These are phyloP conservation scores for Pseudonectria buxi DNA, from an alignment of 2,329 filamentous ascomycete species.

Conservation along the genomic window DNA sequence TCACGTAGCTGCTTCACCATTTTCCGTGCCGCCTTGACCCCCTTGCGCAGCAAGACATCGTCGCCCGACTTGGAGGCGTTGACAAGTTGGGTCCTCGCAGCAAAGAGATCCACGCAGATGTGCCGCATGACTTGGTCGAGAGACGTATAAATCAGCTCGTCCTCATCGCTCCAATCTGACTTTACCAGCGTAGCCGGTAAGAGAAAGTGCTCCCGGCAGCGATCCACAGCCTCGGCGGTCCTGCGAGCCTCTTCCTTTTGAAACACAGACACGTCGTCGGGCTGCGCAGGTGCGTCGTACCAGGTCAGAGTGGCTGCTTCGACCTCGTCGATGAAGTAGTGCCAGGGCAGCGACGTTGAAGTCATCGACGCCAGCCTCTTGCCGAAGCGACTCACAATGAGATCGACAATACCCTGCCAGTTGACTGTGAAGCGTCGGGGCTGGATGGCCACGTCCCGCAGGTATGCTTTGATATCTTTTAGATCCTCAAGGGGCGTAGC, in stretches of 20 bases:
- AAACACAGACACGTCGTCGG: slow-evolving; percentile 12
- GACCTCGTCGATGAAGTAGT: slow-evolving; percentile 29
- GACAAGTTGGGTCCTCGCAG: slow-evolving; percentile 13
- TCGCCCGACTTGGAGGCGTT: slow-evolving; percentile 9
- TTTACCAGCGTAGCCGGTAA: slow-evolving; percentile 17
- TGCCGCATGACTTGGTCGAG: slow-evolving; percentile 30
- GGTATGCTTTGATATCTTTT: slow-evolving; percentile 33
- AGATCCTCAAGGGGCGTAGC: slow-evolving; percentile 25
- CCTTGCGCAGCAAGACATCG: slow-evolving; percentile 7
- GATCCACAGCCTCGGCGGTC: slow-evolving; percentile 31
- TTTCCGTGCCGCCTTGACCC: slow-evolving; percentile 10
- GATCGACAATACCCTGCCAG: slow-evolving; percentile 62
- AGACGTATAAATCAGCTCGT: slow-evolving; percentile 39
- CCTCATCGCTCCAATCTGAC: slow-evolving; percentile 31
- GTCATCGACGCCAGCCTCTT: slow-evolving; percentile 42
- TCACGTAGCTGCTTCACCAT: slow-evolving; percentile 31
- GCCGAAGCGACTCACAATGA: slow-evolving; percentile 57
- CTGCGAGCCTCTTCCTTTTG: slow-evolving; percentile 24
- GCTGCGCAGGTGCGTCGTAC: slow-evolving; percentile 31
- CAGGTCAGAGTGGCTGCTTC: slow-evolving; percentile 34
- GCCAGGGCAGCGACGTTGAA: slow-evolving; percentile 17
- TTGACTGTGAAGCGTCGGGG: slow-evolving; percentile 33
- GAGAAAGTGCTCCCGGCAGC: slow-evolving; percentile 43
- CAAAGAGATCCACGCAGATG: slow-evolving; percentile 32
- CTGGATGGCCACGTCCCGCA: slow-evolving; percentile 35